Base-by-base conservation (phyloP, 139 green algal genomes). In the Volvox reticuliferus region DNA sequence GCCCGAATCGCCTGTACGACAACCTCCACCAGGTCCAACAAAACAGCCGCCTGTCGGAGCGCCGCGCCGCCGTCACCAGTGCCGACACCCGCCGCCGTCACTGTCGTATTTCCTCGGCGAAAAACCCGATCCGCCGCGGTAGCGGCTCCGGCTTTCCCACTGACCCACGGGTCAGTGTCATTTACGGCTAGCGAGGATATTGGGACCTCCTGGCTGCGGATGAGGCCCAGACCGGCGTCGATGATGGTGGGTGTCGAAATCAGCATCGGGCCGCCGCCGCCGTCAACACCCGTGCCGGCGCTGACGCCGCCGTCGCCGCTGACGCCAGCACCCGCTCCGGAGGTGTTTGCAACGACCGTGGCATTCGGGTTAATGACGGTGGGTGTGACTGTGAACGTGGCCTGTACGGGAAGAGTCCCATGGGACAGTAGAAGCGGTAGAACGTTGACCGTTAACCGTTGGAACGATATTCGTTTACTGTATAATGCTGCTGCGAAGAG, bases 371-470 rank as follows among this genome's bases (percentile, higher is more conserved):
- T 30, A 61, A 55, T 50, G 32, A 88, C 33, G 63, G 28, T 80
- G 3, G 83, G 67, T 33, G 83, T 80, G 17, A 44, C 33, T 0
- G 83, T 88, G 24, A 88, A 88, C 35, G 83, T 88, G 21, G 83
- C 83, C 83, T 88, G 63, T 28, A 61, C 14, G 36, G 78, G 17
- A 17, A 24, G 33, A 83, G 20, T 20, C 36, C 24, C n/a, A n/a
- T n/a, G 80, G 17, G n/a, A 28, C 79, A 24, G 36, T 1, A 18
- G 21, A 79, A 18, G 12, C 21, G 65, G 65, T 12, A 30, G 21
- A 12, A 73, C 2, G 65, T 24, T 73, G 5, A 12, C 5, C 21
- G 65, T 30, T 28, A 12, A 28, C 65, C 21, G 65, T 24, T 28
- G 12, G 16, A 24, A 12, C 65, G 65, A 28, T 12, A 73, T 73